These are phyloP conservation scores for Kokia cookei DNA, from an alignment of 441 rosid species.

Conservation along the genomic window DNA sequence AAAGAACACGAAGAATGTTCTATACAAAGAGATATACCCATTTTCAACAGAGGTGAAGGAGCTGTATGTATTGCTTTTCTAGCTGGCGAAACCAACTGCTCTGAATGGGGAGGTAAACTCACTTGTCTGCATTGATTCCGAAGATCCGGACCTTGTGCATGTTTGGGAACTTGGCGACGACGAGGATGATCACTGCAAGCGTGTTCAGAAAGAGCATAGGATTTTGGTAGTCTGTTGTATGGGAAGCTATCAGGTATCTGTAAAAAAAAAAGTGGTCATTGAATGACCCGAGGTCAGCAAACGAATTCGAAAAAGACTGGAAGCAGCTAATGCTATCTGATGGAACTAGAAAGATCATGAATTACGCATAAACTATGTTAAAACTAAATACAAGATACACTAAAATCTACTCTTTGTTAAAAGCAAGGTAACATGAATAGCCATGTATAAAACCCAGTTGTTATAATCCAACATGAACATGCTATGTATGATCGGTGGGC, in stretches of 20 bases:
- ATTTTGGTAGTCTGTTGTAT: constrained; percentile 87
- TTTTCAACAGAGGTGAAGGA: constrained; percentile 12
- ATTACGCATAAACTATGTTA: not conserved
- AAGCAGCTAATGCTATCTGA: not conserved
- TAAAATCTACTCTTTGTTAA: not conserved
- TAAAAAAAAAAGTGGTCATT: not conserved
- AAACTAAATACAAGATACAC: not conserved
- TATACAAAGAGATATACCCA: constrained; percentile 25
- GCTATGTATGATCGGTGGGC: not conserved
- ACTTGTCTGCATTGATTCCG: constrained; percentile 79
- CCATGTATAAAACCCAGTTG: not conserved
- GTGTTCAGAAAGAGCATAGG: constrained; percentile 94
- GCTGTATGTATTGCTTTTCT: not conserved
- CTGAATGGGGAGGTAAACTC: constrained; percentile 15
- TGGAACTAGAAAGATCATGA: not conserved
- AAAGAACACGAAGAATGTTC: constrained; percentile 14
- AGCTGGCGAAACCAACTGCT: constrained; percentile 8
- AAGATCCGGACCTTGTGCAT: constrained; percentile 99
- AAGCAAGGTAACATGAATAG: not conserved
- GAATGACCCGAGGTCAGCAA: not conserved
- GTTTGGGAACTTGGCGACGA: constrained; percentile 92
- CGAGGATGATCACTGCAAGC: constrained; percentile 70
- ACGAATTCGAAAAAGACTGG: not conserved
- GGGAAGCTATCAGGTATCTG: constrained; percentile 96
- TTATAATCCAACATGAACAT: not conserved